Base-by-base conservation (phyloP, 257 asterid species). In the Phtheirospermum japonicum region DNA sequence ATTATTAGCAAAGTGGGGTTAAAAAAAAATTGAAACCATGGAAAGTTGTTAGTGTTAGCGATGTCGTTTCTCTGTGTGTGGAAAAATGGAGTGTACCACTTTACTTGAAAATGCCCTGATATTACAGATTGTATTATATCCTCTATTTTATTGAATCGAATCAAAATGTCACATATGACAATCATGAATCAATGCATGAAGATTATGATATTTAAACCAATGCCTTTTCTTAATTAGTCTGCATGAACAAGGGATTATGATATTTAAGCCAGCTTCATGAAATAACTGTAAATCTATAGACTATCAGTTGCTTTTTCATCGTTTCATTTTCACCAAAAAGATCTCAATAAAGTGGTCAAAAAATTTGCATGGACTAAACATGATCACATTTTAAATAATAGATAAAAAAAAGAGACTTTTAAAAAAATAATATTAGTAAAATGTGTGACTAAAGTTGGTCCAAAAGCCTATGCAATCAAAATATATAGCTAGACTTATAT, bases 61-160 rank as follows among this genome's bases (percentile, higher is more conserved):
- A 51, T 58, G 57, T 61, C 54, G 65, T 50, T 62, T 66, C 63
- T 61, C 30, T 61, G 54, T 32, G 55, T 64, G 58, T 70, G 86
- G 83, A 87, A 92, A 79, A 59, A 75, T 73, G 75, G 91, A 83
- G 85, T 88, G 88, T 83, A 80, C 28, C 84, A 79, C 85, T 74
- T 77, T 73, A 54, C 61, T 67, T 68, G 48, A 59, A 77, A 75
- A 76, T 81, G 80, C 73, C 77, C 52, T 58, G 28, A 23, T 6
- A 36, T 36, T 36, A 36, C 4, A 36, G 11, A 36, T 6, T 9
- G 42, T 36, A 36, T 9, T 36, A 36, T 36, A 6, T 36, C 42
- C 2, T 36, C 7, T 36, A 36, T 2, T 36, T 36, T 36, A 36
- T 36, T 36, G 42, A 36, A 36, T 36, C 42, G 11, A 36, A 36